phyloP scores from a whole-genome alignment of 2,329 filamentous ascomycete species.

The Sarocladiaceae sp. region DNA sequence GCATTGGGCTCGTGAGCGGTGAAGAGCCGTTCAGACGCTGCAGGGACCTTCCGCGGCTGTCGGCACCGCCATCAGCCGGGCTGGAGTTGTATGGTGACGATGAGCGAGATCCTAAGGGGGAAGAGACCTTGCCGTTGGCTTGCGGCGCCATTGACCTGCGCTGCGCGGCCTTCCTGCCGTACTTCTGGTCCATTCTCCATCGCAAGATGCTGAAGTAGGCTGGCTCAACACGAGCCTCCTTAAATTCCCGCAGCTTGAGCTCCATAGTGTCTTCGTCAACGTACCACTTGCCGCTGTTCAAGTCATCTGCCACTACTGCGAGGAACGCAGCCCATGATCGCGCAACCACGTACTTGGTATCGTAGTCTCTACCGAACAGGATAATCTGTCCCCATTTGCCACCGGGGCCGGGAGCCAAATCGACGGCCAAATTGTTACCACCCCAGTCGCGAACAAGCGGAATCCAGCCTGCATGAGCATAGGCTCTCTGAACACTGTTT shows the following conservation, averaged over 20 bases:
- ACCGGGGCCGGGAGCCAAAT: slow-evolving; percentile 81
- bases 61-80: slow-evolving; percentile 52
- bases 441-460: slow-evolving; percentile 96
- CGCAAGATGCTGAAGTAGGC: slow-evolving; percentile 90
- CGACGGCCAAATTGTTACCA: slow-evolving; percentile 92
- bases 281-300: slow-evolving; percentile 82
- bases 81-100: slow-evolving; percentile 56
- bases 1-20: slow-evolving; percentile 57
- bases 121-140: slow-evolving; percentile 29
- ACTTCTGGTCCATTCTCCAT: slow-evolving; percentile 94
- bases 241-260: slow-evolving; percentile 89
- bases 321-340: slow-evolving; percentile 87
- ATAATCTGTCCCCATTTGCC: slow-evolving; percentile 97
- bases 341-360: slow-evolving; percentile 95
- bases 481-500: slow-evolving; percentile 82
- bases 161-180: slow-evolving; percentile 59
- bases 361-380: slow-evolving; percentile 93
- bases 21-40: slow-evolving; percentile 62
- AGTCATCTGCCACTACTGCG: slow-evolving; percentile 80
- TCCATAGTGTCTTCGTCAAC: slow-evolving; percentile 90
- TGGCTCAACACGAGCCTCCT: slow-evolving; percentile 80
- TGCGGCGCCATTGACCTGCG: slow-evolving; percentile 44
- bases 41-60: slow-evolving; percentile 63
- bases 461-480: slow-evolving; percentile 92
- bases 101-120: slow-evolving; percentile 41